Conservation (phyloP, 148 eudicot genomes). For the Nepenthes mirabilis region DNA sequence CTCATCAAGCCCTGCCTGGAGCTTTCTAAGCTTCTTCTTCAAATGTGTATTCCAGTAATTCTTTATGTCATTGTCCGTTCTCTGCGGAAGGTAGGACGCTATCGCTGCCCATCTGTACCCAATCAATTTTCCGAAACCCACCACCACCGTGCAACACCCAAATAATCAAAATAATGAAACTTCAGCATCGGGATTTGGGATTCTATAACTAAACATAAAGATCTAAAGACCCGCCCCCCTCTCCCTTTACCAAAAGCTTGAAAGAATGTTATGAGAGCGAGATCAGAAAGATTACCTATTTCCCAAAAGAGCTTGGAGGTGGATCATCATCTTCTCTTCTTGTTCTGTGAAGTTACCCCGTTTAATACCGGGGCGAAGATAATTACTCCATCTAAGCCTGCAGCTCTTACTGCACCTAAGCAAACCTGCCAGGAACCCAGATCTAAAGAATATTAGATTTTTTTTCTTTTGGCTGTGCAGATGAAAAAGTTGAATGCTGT, state of each 20-base stretch:
- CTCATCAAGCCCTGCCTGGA: constrained; percentile 18
- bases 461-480: too few species aligned
- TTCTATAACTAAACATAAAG: not conserved
- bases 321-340: constrained; percentile 61
- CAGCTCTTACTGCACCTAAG: constrained; percentile 55
- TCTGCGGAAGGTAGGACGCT: constrained; percentile 49
- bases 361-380: constrained; percentile 48
- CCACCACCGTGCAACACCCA: not conserved
- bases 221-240: not conserved
- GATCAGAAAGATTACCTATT: constrained; percentile 29
- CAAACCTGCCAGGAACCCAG: constrained; percentile 20
- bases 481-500: not conserved
- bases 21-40: constrained; percentile 42
- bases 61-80: constrained; percentile 57
- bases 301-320: constrained; percentile 59
- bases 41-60: constrained; percentile 55
- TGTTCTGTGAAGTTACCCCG: constrained; percentile 47
- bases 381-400: constrained; percentile 56
- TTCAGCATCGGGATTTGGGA: not conserved
- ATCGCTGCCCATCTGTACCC: constrained; percentile 48
- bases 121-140: not conserved
- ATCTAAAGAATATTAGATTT: not conserved
- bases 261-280: not conserved
- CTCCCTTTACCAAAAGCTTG: too few species aligned
- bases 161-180: not conserved